Conservation (phyloP, 1,284 basidiomycete genomes). For the Trametes versicolor region DNA sequence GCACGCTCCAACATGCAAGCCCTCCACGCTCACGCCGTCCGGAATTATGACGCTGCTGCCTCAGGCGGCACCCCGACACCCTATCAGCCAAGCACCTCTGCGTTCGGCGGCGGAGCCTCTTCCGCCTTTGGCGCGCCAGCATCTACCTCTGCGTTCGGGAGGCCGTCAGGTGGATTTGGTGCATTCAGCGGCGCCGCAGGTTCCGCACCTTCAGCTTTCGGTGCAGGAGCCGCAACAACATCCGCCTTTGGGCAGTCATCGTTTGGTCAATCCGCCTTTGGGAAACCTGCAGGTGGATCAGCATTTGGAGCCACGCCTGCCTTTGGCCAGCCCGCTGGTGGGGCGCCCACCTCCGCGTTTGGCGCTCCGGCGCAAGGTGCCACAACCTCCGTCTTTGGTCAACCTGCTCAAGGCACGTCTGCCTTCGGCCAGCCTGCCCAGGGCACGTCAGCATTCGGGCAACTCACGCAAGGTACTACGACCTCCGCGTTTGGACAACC, state of each 20-base stretch:
- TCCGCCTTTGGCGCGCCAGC: constrained; percentile 39
- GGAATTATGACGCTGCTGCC: constrained; percentile 36
- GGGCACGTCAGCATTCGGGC: constrained; percentile 41
- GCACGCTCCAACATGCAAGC: constrained; percentile 59
- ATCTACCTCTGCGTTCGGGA: constrained; percentile 52
- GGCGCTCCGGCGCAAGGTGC: constrained; percentile 41
- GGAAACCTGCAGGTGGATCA: constrained; percentile 28
- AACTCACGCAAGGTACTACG: constrained; percentile 31
- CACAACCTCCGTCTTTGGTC: constrained; percentile 28
- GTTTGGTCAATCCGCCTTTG: constrained; percentile 45
- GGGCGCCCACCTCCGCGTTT: constrained; percentile 45
- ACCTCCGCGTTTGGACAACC: constrained; percentile 38
- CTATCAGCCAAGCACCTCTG: constrained; percentile 31
- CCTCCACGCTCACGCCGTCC: constrained; percentile 62
- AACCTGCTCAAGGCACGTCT: constrained; percentile 32
- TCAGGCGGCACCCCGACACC: constrained; percentile 33
- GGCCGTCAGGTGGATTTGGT: constrained; percentile 41
- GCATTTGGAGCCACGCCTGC: constrained; percentile 23
- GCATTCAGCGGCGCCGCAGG: background rate
- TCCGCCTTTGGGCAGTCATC: constrained; percentile 49
- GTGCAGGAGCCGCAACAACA: constrained; percentile 44
- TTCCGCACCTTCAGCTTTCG: constrained; percentile 47
- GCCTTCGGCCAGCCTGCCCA: constrained; percentile 46
- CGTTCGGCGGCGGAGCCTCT: constrained; percentile 24
- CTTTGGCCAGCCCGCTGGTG: constrained; percentile 35